A percentile compares a stretch with the other conserved stretches of the same genome.
Conservation (phyloP, 2,329 filamentous ascomycete genomes). For the Stemphylium vesicarium region DNA sequence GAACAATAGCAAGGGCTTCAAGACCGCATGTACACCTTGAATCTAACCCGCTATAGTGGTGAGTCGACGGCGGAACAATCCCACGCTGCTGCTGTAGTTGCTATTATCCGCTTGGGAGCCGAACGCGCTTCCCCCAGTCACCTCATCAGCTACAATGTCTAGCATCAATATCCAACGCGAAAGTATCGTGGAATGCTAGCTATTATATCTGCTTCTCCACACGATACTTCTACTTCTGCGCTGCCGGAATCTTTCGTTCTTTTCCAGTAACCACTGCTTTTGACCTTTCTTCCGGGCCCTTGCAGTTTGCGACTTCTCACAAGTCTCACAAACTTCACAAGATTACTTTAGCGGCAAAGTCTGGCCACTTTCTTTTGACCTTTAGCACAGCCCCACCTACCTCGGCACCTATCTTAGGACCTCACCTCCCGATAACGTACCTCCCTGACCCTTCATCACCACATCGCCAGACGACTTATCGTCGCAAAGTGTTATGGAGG, state of each 20-base stretch:
- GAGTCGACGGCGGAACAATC: constrained; percentile 14
- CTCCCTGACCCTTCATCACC: not conserved
- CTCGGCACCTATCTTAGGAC: not conserved
- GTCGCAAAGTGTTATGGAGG: constrained; percentile 18
- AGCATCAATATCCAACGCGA: not conserved
- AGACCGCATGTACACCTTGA: not conserved
- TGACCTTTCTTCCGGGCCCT: not conserved
- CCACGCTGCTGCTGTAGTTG: constrained; percentile 4
- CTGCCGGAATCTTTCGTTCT: constrained; percentile 1
- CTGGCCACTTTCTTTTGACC: not conserved
- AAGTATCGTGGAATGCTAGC: not conserved
- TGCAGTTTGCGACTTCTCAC: not conserved
- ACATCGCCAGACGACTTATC: not conserved
- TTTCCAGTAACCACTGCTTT: constrained; percentile 2
- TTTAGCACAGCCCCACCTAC: not conserved
- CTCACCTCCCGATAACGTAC: not conserved
- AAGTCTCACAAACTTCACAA: not conserved
- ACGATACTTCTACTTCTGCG: not conserved
- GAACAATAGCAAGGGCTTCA: constrained; percentile 33
- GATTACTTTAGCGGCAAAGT: not conserved
- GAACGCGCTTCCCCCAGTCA: constrained; percentile 13
- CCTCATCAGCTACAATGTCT: constrained; percentile 11
- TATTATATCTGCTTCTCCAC: constrained; percentile 6
- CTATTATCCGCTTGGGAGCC: constrained; percentile 16
- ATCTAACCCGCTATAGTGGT: constrained; percentile 5